Percentiles rank a stretch among this genome's conserved stretches.
phyloP scores from a whole-genome alignment of 805 yeast genomes.

The Cyberlindnera suaveolens region DNA sequence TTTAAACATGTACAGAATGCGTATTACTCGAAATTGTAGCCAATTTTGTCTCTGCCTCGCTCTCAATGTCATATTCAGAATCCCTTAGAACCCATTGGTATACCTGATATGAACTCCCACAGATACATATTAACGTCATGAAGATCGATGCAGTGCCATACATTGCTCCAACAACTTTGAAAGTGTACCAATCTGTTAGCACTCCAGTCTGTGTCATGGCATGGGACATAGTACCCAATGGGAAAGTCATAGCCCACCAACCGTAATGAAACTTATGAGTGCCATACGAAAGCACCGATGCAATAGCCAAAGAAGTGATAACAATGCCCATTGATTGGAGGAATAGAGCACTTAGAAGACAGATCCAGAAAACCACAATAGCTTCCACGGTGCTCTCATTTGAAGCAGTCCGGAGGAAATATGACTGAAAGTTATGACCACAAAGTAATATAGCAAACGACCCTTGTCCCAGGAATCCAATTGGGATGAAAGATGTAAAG shows the following conservation, averaged over 20 bases:
- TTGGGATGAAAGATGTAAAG: conserved; percentile 68
- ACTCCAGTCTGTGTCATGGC: conserved; percentile 48
- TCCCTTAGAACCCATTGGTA: not conserved
- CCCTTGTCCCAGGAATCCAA: conserved; percentile 87
- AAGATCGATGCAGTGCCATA: conserved; percentile 30
- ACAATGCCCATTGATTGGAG: conserved; percentile 53
- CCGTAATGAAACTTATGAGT: conserved; percentile 38
- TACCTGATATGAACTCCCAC: not conserved
- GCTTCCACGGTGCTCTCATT: conserved; percentile 17
- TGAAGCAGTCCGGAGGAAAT: conserved; percentile 16
- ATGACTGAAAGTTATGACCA: conserved; percentile 36
- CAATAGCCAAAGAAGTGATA: conserved; percentile 40
- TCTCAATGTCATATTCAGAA: no score
- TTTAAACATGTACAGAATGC: no score
- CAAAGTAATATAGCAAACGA: conserved; percentile 57
- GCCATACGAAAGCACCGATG: conserved; percentile 29
- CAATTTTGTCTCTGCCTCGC: no score
- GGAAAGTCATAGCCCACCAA: conserved; percentile 89
- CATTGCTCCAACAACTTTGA: conserved; percentile 55
- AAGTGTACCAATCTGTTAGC: conserved; percentile 45
- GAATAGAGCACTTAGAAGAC: conserved; percentile 37
- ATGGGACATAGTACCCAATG: conserved; percentile 74
- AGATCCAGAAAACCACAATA: conserved; percentile 27
- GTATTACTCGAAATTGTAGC: no score
- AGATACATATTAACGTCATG: conserved; percentile 5